Conservation (phyloP, 2,329 filamentous ascomycete species). For the Penicillium rolfsii region DNA sequence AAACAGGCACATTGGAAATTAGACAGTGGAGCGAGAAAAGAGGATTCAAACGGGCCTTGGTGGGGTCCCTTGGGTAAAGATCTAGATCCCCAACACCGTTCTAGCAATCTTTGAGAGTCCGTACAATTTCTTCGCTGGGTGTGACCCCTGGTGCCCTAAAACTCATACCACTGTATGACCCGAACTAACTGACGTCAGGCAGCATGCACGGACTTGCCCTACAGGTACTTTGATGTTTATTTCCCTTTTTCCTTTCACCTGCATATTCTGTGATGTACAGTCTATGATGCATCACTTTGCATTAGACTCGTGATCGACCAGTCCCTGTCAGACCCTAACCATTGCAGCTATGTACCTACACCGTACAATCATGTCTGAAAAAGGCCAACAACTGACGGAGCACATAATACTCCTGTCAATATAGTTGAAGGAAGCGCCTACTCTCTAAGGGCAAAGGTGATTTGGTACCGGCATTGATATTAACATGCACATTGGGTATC, state of each 20-base stretch:
- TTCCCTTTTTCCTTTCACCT: neutral
- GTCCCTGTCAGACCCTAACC: neutral
- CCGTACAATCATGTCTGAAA: neutral
- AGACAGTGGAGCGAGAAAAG: too few species aligned
- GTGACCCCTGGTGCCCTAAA: conserved; percentile 3
- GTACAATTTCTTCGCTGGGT: neutral
- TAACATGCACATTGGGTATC: conserved; percentile 24
- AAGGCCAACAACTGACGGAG: neutral
- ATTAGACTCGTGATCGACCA: conserved; percentile 1
- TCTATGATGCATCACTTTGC: neutral
- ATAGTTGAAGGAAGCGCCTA: neutral
- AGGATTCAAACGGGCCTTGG: neutral
- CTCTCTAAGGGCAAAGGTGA: neutral
- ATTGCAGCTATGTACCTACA: neutral
- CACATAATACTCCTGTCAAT: neutral
- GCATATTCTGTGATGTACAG: conserved; percentile 3
- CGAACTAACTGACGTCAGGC: conserved; percentile 2
- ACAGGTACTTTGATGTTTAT: neutral
- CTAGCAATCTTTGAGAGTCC: too few species aligned
- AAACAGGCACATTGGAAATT: neutral
- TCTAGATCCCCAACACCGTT: neutral
- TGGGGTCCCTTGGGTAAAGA: neutral
- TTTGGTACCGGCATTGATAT: conserved; percentile 1
- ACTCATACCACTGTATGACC: neutral
- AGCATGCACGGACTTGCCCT: neutral